Base-by-base conservation (phyloP, 768 basidiomycete genomes). In the Suillus paluster region DNA sequence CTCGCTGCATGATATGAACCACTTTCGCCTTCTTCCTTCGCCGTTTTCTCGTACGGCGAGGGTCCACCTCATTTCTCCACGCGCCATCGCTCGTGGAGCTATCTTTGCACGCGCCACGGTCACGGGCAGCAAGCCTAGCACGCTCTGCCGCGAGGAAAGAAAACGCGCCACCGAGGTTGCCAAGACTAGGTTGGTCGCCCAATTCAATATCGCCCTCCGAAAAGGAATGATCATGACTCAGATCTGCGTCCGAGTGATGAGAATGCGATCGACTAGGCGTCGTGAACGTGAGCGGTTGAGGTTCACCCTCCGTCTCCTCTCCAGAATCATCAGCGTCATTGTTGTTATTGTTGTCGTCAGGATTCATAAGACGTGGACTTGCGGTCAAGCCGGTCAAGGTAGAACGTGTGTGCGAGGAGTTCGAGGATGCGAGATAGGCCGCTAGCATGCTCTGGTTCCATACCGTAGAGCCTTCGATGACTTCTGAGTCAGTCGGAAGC, bases 61-160 rank as follows among this genome's bases (percentile, higher is more conserved):
- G 65, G 65, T 81, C 81, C 54, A 76, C 70, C 8, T 81, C 79
- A 58, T 77, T 76, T 60, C 73, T 75, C 75, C 78, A 80, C 15
- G 70, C 63, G 45, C 77, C 76, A 56, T 79, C 79, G 21, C 78
- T 76, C 25, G 75, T 76, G 11, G 73, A 75, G 14, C 75, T 75
- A 41, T 61, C 64, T 71, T 71, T 42, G 66, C 64, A 63, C 68
- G 73, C 59, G 71, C 57, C 71, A 39, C 54, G 54, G 12, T 55
- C 54, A 46, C 76, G 70, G 8, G 86, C 87, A 48, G 79, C 82
- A 64, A 85, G 80, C 63, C 81, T 80, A 39, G 84, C 85, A 59
- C 89, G 80, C 71, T 93, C 91, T 11, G 84, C 85, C 46, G 87
- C 89, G 55, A 92, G 80, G 63, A 92, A 94, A n/a, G 83, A 84